phyloP scores from a whole-genome alignment of 352 stramenopile genomes.

The Phytopythium mirpurense region DNA sequence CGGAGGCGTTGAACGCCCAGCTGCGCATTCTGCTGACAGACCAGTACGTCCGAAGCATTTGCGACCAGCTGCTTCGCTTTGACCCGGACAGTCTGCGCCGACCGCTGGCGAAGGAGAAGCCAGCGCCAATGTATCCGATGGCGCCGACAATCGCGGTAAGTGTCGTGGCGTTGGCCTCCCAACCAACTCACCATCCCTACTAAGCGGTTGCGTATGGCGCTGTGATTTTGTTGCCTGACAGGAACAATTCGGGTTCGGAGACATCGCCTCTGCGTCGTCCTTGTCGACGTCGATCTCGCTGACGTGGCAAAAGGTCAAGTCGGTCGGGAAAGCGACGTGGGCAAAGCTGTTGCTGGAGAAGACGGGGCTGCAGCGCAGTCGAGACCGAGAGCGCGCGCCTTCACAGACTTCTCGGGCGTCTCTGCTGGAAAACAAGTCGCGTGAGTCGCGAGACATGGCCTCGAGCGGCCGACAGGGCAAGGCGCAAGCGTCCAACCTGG shows the following conservation, averaged over 20 bases:
- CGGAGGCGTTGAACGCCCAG: slow-evolving; percentile 44
- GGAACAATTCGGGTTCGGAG: slow-evolving; percentile 75
- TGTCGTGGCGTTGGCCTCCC: neutral
- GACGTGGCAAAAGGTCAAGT: slow-evolving; percentile 58
- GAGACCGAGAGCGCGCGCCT: slow-evolving; percentile 10
- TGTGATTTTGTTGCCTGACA: slow-evolving; percentile 9
- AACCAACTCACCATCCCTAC: neutral
- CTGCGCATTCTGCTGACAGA: slow-evolving; percentile 44
- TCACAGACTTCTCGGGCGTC: slow-evolving; percentile 2
- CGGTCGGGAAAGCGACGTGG: slow-evolving; percentile 46
- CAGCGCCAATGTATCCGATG: slow-evolving; percentile 43
- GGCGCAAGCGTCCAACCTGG: slow-evolving; percentile 14
- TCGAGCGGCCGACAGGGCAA: slow-evolving; percentile 10
- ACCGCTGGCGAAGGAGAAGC: slow-evolving; percentile 30
- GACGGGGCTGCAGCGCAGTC: slow-evolving; percentile 25
- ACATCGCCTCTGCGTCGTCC: slow-evolving; percentile 49
- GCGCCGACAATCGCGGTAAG: slow-evolving; percentile 43
- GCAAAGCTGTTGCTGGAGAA: slow-evolving; percentile 55
- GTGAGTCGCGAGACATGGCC: slow-evolving; percentile 32
- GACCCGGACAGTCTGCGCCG: slow-evolving; percentile 22
- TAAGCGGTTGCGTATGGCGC: neutral
- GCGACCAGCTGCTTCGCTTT: slow-evolving; percentile 39
- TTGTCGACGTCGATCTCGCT: slow-evolving; percentile 44
- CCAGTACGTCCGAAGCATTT: slow-evolving; percentile 42
- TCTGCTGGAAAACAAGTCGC: slow-evolving; percentile 32